Base-by-base conservation (phyloP, 164 flowering plant genomes). In the Protea cynaroides region DNA sequence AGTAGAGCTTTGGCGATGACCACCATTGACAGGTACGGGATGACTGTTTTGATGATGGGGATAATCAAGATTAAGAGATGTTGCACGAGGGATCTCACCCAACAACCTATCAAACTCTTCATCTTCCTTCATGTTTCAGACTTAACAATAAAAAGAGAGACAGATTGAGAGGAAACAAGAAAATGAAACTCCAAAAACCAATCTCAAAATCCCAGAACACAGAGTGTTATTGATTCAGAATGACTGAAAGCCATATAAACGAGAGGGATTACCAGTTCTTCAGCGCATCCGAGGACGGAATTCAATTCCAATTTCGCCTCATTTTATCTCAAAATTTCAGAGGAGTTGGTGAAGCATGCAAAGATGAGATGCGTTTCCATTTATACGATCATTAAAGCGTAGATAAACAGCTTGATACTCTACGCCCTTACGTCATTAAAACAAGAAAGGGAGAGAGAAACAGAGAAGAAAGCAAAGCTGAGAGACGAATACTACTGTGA, bases 51-150 rank as follows among this genome's bases (percentile, higher is more conserved):
- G 66, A 38, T n/a, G 65, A 54, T 57, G 17, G 13, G 21, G 60
- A 17, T 60, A 61, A 63, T 65, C 72, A 58, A 36, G 59, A 52
- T 62, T 62, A 23, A 61, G 53, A 29, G 76, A 72, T 61, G 76
- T 62, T 56, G 70, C 77, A 68, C 70, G 78, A 56, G 74, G 76
- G 73, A 78, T 78, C 78, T 76, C 78, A 49, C 63, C 72, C 71
- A 78, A 76, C 60, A 80, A 60, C 68, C 36, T 70, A 47, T 75
- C 79, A 50, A 78, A 34, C 64, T 76, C 82, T 11, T 66, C 69
- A 55, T 76, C 76, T 2, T 73, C 71, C 76, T 74, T 76, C 80
- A 76, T 79, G 60, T 37, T 60, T 65, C 61, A 58, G 34, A 58
- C n/a, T n/a, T n/a, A n/a, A 46, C 52, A 51, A 55, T 1, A 17